Percentiles rank a stretch among this genome's conserved stretches.
These are phyloP conservation scores for Starmerella apicola DNA, from an alignment of 805 yeast species.

Conservation along the genomic window DNA sequence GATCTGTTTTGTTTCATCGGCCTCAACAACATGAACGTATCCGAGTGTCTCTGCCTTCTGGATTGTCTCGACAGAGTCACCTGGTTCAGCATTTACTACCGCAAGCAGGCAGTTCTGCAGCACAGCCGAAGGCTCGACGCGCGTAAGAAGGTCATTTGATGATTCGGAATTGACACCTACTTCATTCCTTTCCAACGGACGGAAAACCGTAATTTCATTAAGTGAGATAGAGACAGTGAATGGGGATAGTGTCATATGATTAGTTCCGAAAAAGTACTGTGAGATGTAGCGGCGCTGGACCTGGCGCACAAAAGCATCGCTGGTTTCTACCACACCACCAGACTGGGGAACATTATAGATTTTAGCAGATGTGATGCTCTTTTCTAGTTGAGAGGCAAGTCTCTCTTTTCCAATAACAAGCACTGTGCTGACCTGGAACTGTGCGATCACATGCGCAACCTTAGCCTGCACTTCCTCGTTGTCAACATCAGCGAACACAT, in stretches of 20 bases:
- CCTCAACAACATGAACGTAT: slow-evolving; percentile 55
- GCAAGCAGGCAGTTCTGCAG: slow-evolving; percentile 72
- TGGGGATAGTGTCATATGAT: slow-evolving; percentile 57
- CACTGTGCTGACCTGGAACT: slow-evolving; percentile 45
- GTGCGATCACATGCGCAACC: slow-evolving; percentile 35
- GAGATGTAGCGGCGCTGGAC: slow-evolving; percentile 64
- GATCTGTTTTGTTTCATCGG: slow-evolving; percentile 61
- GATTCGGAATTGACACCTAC: slow-evolving; percentile 13
- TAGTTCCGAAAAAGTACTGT: slow-evolving; percentile 81
- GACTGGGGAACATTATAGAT: slow-evolving; percentile 8
- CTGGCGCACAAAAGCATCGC: slow-evolving; percentile 46
- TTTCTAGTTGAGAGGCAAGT: slow-evolving; percentile 48
- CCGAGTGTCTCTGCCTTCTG: slow-evolving; percentile 56
- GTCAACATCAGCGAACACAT: slow-evolving; percentile 24
- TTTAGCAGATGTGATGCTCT: slow-evolving; percentile 24
- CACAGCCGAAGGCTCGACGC: slow-evolving; percentile 29
- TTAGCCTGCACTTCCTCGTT: slow-evolving; percentile 37
- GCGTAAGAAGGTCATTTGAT: slow-evolving; percentile 25
- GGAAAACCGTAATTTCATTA: slow-evolving; percentile 48
- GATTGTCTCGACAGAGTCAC: slow-evolving; percentile 38
- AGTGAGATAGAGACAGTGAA: slow-evolving; percentile 66
- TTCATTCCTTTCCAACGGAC: slow-evolving; percentile 35
- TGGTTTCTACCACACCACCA: slow-evolving; percentile 68
- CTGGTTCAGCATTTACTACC: slow-evolving; percentile 38
- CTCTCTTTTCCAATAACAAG: slow-evolving; percentile 71